Conservation (phyloP, 2,329 filamentous ascomycete species). For the Fusarium stilboides region DNA sequence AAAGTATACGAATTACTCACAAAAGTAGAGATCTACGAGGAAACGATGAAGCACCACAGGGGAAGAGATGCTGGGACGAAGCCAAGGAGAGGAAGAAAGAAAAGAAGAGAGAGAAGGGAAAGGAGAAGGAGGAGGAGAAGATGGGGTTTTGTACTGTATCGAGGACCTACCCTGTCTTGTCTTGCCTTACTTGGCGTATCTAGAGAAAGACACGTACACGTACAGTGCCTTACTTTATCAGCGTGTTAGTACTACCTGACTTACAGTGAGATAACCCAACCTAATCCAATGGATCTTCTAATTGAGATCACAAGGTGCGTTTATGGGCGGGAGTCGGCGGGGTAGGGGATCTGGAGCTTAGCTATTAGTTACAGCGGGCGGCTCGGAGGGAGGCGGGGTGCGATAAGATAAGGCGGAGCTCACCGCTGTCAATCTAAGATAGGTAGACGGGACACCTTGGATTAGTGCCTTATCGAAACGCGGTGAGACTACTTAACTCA, state of each 20-base stretch:
- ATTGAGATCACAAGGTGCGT: conserved; percentile 43
- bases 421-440: conserved; percentile 35
- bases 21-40: conserved; percentile 30
- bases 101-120: conserved; percentile 24
- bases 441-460: conserved; percentile 3
- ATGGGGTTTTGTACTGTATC: conserved; percentile 38
- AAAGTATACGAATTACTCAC: conserved; percentile 20
- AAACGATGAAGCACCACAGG: conserved; percentile 43
- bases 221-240: conserved; percentile 21
- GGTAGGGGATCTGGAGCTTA: conserved; percentile 35
- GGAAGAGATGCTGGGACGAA: conserved; percentile 46
- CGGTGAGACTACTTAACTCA: conserved; percentile 29
- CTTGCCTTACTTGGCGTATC: conserved; percentile 20
- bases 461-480: conserved; percentile 26
- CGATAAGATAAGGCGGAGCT: conserved; percentile 54
- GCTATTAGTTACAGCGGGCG: conserved; percentile 26
- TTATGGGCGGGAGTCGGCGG: conserved; percentile 35
- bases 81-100: conserved; percentile 45
- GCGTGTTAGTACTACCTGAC: conserved; percentile 34
- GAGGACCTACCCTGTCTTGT: conserved; percentile 20
- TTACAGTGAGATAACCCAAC: conserved; percentile 27
- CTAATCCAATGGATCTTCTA: conserved; percentile 23
- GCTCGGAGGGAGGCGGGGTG: conserved; percentile 41
- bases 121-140: conserved; percentile 18
- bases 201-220: conserved; percentile 25